Evolutionary conservation across 108 stramenopile genomes (phyloP).

Genomic region (Fragilaria crotonensis): DNA sequence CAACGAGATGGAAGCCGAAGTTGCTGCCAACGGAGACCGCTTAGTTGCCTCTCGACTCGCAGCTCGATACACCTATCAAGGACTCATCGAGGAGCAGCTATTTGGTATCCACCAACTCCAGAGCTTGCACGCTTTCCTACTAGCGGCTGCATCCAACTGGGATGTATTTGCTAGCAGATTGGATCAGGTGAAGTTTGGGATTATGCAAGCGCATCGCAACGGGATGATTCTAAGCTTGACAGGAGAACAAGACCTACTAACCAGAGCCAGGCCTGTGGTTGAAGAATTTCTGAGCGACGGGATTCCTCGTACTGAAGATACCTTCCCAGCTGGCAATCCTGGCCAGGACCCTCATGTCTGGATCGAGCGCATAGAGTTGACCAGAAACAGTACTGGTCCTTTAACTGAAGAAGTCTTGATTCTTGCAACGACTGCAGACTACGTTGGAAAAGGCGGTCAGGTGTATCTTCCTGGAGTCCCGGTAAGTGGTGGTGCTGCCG

Average conservation of each 20-base stretch:
- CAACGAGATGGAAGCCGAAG: conserved; percentile 30
- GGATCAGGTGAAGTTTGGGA: conserved; percentile 39
- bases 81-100: conserved; percentile 70
- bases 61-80: conserved; percentile 17
- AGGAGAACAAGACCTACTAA: conserved; percentile 59
- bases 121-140: conserved; percentile 40
- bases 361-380: conserved; percentile 5
- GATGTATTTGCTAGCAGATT: conserved; percentile 39
- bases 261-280: conserved; percentile 25
- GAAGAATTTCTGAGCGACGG: conserved; percentile 41
- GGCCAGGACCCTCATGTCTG: background rate
- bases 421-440: conserved; percentile 77
- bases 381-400: conserved; percentile 13
- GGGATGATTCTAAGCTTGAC: conserved; percentile 82
- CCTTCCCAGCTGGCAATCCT: background rate
- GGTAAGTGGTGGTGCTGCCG: conserved; percentile 54
- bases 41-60: conserved; percentile 22
- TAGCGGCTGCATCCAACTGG: conserved; percentile 70
- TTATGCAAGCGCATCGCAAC: conserved; percentile 47
- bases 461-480: conserved; percentile 61
- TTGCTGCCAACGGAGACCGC: conserved; percentile 40
- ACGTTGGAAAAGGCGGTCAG: conserved; percentile 79
- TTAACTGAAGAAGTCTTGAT: conserved; percentile 60
- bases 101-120: conserved; percentile 63
- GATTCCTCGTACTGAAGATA: conserved; percentile 17